Percentiles rank a stretch among this genome's conserved stretches.
Conservation (phyloP, 176 grass and related monocot genomes). For the Zizania latifolia region DNA sequence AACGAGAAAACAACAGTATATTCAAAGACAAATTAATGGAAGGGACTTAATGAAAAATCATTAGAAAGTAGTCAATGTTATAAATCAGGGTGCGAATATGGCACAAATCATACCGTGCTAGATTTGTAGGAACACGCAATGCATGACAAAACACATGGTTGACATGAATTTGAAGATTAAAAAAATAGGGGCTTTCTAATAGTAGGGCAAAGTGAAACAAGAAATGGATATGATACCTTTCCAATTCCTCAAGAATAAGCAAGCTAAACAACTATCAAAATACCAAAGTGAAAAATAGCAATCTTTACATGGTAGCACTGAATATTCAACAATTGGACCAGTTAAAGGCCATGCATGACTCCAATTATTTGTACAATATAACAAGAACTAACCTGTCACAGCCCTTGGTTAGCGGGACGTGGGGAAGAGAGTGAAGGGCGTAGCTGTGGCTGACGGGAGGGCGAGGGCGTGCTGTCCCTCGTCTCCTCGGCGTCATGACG, state of each 20-base stretch:
- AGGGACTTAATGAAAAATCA: neutral
- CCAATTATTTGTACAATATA: neutral
- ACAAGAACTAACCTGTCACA: constrained; percentile 51
- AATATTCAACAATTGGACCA: neutral
- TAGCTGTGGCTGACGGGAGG: no score
- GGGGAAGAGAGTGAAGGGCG: no score
- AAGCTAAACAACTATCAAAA: neutral
- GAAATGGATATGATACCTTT: neutral
- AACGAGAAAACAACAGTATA: neutral
- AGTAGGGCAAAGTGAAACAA: neutral
- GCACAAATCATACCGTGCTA: neutral
- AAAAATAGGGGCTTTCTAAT: neutral
- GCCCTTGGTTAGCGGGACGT: no score
- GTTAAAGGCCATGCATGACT: neutral
- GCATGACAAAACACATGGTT: neutral
- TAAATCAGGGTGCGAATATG: neutral
- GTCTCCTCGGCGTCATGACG: no score
- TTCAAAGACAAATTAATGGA: neutral
- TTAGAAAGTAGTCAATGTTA: neutral
- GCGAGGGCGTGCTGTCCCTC: no score
- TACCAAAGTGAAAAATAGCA: neutral
- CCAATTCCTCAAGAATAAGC: neutral
- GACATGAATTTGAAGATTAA: neutral
- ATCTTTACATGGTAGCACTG: neutral
- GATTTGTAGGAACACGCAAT: neutral